Evolutionary conservation across 805 yeast species (phyloP).

Genomic region (Tanozyma kutaoensis): DNA sequence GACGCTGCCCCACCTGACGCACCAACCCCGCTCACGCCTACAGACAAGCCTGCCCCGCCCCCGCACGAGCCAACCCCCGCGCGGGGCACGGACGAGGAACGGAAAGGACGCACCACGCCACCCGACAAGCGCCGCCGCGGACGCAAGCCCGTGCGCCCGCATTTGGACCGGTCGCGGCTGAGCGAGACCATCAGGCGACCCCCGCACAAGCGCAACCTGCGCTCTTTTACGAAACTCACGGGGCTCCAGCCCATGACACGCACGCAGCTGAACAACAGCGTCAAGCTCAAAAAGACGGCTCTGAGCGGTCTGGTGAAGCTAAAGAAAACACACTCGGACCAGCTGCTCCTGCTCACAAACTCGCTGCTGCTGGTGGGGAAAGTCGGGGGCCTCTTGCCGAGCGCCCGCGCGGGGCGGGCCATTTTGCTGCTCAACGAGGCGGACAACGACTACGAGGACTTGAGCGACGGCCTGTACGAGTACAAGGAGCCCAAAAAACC

Average conservation of each 20-base stretch:
- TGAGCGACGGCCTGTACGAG: constrained; percentile 4
- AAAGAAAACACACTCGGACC: constrained; percentile 6
- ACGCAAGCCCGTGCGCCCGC: too few relatives aligned
- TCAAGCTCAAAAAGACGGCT: constrained; percentile 3
- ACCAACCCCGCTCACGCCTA: too few relatives aligned
- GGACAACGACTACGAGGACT: constrained; percentile 25
- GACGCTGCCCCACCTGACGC: too few relatives aligned
- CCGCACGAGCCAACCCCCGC: too few relatives aligned
- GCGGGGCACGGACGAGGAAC: too few relatives aligned
- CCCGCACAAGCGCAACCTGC: constrained; percentile 21
- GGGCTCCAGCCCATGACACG: constrained; percentile 24
- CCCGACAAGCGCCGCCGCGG: too few relatives aligned
- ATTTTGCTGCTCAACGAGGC: constrained; percentile 24
- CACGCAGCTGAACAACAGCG: constrained; percentile 10
- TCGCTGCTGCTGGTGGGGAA: constrained; percentile 1
- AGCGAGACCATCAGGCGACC: too few relatives aligned
- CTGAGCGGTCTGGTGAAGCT: constrained; percentile 4
- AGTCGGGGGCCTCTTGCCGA: constrained; percentile 23
- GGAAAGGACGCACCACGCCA: too few relatives aligned
- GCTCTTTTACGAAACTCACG: constrained; percentile 22
- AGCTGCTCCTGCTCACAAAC: constrained; percentile 4
- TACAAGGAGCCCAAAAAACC: neutral
- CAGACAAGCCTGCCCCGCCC: too few relatives aligned
- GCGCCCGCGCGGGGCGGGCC: constrained; percentile 24
- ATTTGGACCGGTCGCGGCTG: too few relatives aligned